Percentiles rank a stretch among this genome's conserved stretches.
phyloP scores from a whole-genome alignment of 2,329 filamentous ascomycete species.

The Lecanoromycetidae sp. region DNA sequence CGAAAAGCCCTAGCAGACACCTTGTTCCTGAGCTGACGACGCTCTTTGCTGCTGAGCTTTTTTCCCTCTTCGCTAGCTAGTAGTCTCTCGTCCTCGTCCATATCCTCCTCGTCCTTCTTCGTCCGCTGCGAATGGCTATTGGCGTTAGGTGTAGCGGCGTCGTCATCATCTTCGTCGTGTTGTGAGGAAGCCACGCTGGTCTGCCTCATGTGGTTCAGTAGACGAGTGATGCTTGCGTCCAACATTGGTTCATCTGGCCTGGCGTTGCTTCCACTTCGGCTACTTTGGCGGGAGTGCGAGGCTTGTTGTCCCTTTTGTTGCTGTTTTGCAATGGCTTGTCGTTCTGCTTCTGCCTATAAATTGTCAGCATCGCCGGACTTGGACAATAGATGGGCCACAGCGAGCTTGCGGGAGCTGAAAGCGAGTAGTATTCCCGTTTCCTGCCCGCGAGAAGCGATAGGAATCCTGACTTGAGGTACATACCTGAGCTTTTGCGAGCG shows the following conservation, averaged over 20 bases:
- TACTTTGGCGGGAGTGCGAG: constrained; percentile 23
- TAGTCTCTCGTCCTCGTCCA: constrained; percentile 93
- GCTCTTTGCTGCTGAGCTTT: constrained; percentile 96
- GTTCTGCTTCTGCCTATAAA: constrained; percentile 50
- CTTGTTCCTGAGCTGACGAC: constrained; percentile 95
- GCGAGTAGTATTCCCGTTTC: too few species aligned
- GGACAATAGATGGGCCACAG: too few species aligned
- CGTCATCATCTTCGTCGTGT: constrained; percentile 43
- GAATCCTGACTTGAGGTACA: too few species aligned
- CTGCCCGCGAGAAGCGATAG: too few species aligned
- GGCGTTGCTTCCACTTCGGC: constrained; percentile 20
- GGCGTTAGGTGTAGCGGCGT: constrained; percentile 31
- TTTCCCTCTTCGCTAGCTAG: constrained; percentile 96
- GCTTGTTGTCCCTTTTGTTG: constrained; percentile 26
- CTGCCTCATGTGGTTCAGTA: constrained; percentile 83
- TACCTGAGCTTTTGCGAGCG: constrained; percentile 52
- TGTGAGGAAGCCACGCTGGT: constrained; percentile 49
- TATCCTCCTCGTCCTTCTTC: constrained; percentile 94
- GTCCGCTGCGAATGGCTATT: constrained; percentile 51
- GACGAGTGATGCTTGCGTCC: constrained; percentile 86
- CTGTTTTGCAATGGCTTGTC: constrained; percentile 48
- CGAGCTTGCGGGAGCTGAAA: too few species aligned
- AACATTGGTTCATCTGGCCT: constrained; percentile 53
- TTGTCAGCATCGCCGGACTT: too few species aligned
- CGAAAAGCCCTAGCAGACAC: constrained; percentile 96